Evolutionary conservation across 768 basidiomycete genomes (phyloP).

Genomic region (Xerocomellus amylosporus): DNA sequence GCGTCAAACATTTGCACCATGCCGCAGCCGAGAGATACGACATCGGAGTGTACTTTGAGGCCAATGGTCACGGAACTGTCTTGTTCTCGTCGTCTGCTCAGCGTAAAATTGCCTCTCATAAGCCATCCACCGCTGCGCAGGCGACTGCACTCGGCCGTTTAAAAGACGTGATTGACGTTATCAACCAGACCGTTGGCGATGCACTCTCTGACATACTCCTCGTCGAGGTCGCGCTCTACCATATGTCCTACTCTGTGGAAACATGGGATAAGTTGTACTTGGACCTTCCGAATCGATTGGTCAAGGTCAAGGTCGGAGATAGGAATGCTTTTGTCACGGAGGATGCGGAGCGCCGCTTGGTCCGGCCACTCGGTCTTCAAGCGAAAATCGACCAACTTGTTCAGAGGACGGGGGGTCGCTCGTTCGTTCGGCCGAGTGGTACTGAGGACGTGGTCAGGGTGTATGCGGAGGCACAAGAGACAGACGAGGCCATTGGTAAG

Average conservation of each 20-base stretch:
- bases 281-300: conserved; percentile 91
- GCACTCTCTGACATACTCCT: conserved; percentile 94
- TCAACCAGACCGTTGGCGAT: conserved; percentile 98
- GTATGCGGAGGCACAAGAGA: conserved; percentile 85
- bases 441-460: conserved; percentile 98
- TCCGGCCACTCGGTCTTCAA: conserved; percentile 78
- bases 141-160: conserved; percentile 77
- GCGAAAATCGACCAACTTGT: conserved; percentile 78
- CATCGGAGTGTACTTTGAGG: conserved; percentile 99
- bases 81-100: conserved; percentile 82
- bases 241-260: conserved; percentile 75
- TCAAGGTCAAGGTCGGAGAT: conserved; percentile 87
- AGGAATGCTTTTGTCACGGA: conserved; percentile 82
- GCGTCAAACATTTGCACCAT: conserved; percentile 97
- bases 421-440: conserved; percentile 95
- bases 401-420: conserved; percentile 78
- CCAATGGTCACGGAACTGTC: conserved; percentile 98
- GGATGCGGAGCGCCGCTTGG: conserved; percentile 89
- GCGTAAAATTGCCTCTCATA: conserved; percentile 53
- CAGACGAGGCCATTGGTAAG: conserved; percentile 77
- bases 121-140: conserved; percentile 81
- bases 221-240: conserved; percentile 88
- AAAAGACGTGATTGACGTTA: conserved; percentile 72
- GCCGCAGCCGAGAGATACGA: conserved; percentile 90
- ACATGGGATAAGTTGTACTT: conserved; percentile 94